These are phyloP conservation scores for Speleostelium caveatum DNA, from an alignment of 78 protist species.

Conservation along the genomic window DNA sequence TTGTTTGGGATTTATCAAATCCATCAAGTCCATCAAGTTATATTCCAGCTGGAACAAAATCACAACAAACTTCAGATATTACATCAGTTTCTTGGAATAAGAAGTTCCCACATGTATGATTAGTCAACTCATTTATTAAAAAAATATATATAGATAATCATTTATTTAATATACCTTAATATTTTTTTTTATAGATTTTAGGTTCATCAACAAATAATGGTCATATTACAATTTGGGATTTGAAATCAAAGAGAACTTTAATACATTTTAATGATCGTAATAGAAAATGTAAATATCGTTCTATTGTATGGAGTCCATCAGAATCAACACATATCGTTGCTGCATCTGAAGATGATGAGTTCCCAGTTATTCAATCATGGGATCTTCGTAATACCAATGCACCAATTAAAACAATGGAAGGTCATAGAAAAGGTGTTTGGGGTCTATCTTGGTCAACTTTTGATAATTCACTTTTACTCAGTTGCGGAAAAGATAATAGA, in stretches of 20 bases:
- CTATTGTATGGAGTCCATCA: conserved; percentile 94
- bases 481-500: conserved; percentile 92
- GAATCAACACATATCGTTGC: conserved; percentile 89
- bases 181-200: conserved; percentile 72
- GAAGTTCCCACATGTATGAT: conserved; percentile 87
- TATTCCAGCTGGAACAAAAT: conserved; percentile 65
- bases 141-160: not conserved
- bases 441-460: conserved; percentile 93
- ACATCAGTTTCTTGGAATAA: conserved; percentile 94
- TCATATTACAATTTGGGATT: conserved; percentile 90
- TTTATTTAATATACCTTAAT: not conserved
- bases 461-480: conserved; percentile 85
- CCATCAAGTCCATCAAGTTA: conserved; percentile 79
- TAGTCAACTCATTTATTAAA: not conserved
- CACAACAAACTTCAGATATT: conserved; percentile 69
- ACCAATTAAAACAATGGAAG: conserved; percentile 83
- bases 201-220: conserved; percentile 89
- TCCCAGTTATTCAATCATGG: conserved; percentile 95
- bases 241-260: conserved; percentile 82
- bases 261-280: conserved; percentile 74
- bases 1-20: conserved; percentile 86
- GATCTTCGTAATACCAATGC: conserved; percentile 89
- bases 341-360: conserved; percentile 93
- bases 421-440: conserved; percentile 91
- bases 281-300: conserved; percentile 44